phyloP scores from a whole-genome alignment of 352 stramenopile species.

The Phytophthora lateralis region DNA sequence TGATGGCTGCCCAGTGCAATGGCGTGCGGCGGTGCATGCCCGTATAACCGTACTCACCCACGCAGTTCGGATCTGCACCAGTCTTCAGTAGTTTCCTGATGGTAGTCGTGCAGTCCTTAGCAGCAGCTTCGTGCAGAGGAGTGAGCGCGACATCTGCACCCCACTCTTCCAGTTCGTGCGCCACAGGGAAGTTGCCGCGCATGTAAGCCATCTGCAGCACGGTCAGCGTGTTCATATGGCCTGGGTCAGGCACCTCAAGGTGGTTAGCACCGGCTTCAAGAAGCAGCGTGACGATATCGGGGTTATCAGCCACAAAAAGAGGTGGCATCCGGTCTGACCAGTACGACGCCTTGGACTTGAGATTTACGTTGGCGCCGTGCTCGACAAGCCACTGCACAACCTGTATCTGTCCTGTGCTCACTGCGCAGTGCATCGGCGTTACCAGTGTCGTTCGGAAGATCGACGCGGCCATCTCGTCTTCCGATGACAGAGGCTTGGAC shows the following conservation, averaged over 20 bases:
- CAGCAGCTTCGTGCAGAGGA: slow-evolving; percentile 69
- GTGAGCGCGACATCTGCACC: slow-evolving; percentile 74
- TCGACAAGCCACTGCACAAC: slow-evolving; percentile 61
- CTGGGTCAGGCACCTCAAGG: slow-evolving; percentile 66
- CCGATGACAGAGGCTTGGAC: slow-evolving; percentile 41
- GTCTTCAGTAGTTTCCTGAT: slow-evolving; percentile 57
- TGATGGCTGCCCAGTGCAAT: slow-evolving; percentile 76
- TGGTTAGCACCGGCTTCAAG: slow-evolving; percentile 72
- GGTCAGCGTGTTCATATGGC: slow-evolving; percentile 74
- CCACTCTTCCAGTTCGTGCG: slow-evolving; percentile 69
- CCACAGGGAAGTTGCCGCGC: slow-evolving; percentile 67
- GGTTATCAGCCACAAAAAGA: slow-evolving; percentile 72
- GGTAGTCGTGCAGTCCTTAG: slow-evolving; percentile 35
- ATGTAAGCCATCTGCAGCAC: slow-evolving; percentile 72
- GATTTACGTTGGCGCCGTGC: slow-evolving; percentile 62
- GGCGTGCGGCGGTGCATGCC: slow-evolving; percentile 73
- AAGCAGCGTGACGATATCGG: slow-evolving; percentile 65
- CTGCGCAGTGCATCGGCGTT: slow-evolving; percentile 71
- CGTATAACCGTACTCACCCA: slow-evolving; percentile 72
- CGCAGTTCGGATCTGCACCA: slow-evolving; percentile 62
- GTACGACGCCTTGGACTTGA: slow-evolving; percentile 64
- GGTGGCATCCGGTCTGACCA: slow-evolving; percentile 68
- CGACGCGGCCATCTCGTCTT: slow-evolving; percentile 59
- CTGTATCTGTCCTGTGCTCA: slow-evolving; percentile 63
- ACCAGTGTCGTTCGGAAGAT: slow-evolving; percentile 77